Evolutionary conservation across 2,329 filamentous ascomycete genomes (phyloP), one percentile per base, ranked within the genome.

Genomic region (Colletotrichum paranaense): DNA sequence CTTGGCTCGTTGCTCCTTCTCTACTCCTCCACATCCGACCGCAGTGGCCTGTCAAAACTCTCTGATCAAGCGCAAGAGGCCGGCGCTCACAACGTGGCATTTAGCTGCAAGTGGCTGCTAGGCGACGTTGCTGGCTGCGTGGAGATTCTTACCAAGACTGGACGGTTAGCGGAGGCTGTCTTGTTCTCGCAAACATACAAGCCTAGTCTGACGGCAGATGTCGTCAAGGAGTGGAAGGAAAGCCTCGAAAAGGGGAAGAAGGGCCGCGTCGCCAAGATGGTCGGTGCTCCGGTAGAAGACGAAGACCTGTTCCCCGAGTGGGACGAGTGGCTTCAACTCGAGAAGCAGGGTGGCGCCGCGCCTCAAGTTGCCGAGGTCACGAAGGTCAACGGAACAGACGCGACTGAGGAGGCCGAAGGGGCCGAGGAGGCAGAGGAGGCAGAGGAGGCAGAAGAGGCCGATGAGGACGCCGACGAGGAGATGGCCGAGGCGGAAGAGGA

Each of bases 181-280:
- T 88, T 99, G 32, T 97, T 98, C 81, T 91, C 95, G 5, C 96
- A 98, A 84, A 99, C 96, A 3, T 99, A 98, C 84, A 97, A 95
- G 86, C 97, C 97, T 0, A 95, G 93, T 75, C 82, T 92, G 32
- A 90, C 94, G 16, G 85, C 88, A 1, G 88, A 87, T 1, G 87
- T 95, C 1, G 95, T 94, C 5, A 87, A 88, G 73, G 84, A 90
- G 74, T 99, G 96, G 97, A 98, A 98, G 84, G 89, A 92, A 74
- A 90, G 86, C 38, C 83, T 99, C 62, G 95, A 98, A 82, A 94
- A 94, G 84, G 89, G 88, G 66, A 96, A 96, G 82, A 98, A 97
- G 87, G 90, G 88, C 12, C 94, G 97, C 76, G 93, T 98, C 4
- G 91, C 93, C 12, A 93, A 96, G 84, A 88, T 95, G 63, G 89